Base-by-base conservation (phyloP, 2,329 filamentous ascomycete species). In the Trichoderma asperellum region DNA sequence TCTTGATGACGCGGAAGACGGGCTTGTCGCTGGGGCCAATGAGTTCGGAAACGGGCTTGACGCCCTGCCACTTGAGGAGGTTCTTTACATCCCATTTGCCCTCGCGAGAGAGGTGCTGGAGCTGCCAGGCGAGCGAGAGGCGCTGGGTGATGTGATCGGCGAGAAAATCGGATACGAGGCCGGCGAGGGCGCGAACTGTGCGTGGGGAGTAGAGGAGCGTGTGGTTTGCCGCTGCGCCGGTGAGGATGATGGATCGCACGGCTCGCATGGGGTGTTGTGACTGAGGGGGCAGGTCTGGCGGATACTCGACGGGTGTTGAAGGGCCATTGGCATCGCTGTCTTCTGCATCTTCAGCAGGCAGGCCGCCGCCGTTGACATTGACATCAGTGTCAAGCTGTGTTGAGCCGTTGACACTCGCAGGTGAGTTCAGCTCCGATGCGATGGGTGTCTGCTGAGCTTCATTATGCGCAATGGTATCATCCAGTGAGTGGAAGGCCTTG, bases 11-110 rank as follows among this genome's bases (percentile, higher is more conserved):
- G 32, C 92, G 89, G 77, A 97, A 97, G 5, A 94, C 84, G 16
- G 88, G 88, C 0, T 72, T 72, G 47, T 70, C 76, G 7, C 61
- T 35, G 6, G 76, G 79, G 3, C 87, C 92, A 70, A 98, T 96
- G 4, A 91, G 89, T 1, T 87, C 85, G 0, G 92, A 96, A 1
- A 97, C 92, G 0, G 94, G 92, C 1, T 83, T 80, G 0, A 96
- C 91, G 21, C 88, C 89, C 78, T 92, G 87, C 95, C 95, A 98
- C 77, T 98, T 98, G 70, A 87, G 89, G 12, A 97, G 85, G 76
- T 98, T 98, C 82, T 98, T 98, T 73, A 98, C 93, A 76, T 97
- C 95, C 95, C 95, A 98, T 81, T 98, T 98, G 3, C 94, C 94
- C 73, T 94, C 92, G 1, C 91, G 93, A 2, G 92, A 93, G 29